Evolutionary conservation across 1,284 basidiomycete species (phyloP).

Genomic region (Chalciporus sp.): DNA sequence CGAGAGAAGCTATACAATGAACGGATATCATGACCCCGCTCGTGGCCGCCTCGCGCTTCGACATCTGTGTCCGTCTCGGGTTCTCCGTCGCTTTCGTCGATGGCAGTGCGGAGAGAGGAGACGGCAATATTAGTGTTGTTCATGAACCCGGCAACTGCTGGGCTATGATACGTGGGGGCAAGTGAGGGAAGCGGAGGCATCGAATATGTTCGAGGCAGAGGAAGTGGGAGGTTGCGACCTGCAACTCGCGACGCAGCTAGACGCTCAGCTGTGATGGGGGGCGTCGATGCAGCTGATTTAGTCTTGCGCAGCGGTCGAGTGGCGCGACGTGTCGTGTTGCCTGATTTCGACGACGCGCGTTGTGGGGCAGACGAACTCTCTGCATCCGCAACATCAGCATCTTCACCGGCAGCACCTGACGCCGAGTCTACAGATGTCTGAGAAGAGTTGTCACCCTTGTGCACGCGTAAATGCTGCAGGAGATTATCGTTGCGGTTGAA

Average conservation of each 20-base stretch:
- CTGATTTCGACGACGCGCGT: constrained; percentile 28
- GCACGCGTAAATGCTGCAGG: constrained; percentile 59
- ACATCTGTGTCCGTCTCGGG: constrained; percentile 37
- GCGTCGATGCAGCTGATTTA: constrained; percentile 39
- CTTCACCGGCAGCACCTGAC: constrained; percentile 29
- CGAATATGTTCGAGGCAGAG: constrained; percentile 36
- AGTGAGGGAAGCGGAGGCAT: constrained; percentile 36
- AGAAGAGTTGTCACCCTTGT: constrained; percentile 46
- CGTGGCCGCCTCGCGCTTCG: constrained; percentile 27
- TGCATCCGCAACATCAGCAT: constrained; percentile 26
- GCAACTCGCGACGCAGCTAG: constrained; percentile 36
- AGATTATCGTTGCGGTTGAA: constrained; percentile 70
- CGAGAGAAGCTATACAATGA: constrained; percentile 38
- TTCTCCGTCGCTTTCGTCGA: constrained; percentile 39
- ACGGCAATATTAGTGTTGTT: constrained; percentile 40
- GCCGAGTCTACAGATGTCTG: constrained; percentile 38
- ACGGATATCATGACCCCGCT: constrained; percentile 23
- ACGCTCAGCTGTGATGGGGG: constrained; percentile 36
- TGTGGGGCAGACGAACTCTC: constrained; percentile 26
- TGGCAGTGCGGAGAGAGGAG: constrained; percentile 39
- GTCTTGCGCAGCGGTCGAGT: constrained; percentile 36
- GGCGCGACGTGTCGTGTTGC: constrained; percentile 25
- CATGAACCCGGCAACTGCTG: constrained; percentile 33
- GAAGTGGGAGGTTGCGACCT: constrained; percentile 31
- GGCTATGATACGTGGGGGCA: constrained; percentile 30